Base-by-base conservation (phyloP, 202 grass and related monocot species). In the Panicum hallii region DNA sequence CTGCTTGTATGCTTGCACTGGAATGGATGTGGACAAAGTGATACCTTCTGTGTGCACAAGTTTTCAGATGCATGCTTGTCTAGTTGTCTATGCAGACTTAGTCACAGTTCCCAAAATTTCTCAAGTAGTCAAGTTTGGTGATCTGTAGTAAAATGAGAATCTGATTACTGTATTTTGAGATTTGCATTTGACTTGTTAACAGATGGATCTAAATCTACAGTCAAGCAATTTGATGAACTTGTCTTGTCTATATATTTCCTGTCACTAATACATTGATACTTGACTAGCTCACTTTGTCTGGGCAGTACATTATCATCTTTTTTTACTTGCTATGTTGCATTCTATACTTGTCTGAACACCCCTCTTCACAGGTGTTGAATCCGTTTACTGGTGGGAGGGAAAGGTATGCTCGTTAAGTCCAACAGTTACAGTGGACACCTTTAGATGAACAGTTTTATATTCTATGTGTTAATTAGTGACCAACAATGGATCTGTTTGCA, bases 331-430 rank as follows among this genome's bases (percentile, higher is more conserved):
- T 72, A 49, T 13, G 43, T 16, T 74, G 48, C 71, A 11, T 71
- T 46, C 26, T 63, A 38, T 64, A 23, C 70, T 11, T 55, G 72
- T 43, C 30, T 83, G 9, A 47, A 14, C 40, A 9, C 0, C 1
- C 48, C 44, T 23, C 4, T 79, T 60, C 67, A 20, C 72, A 93
- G 95, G 95, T 19, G 78, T 93, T 41, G 88, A 97, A 67, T 94
- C 92, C 14, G 85, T 97, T 90, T 97, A 97, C 80, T 97, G 95
- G 95, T 97, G 92, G 95, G 92, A 97, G 9, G 95, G 90, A 43
- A 94, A 97, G 90, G 95, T 97, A 74, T 8, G 22, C 75, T 76
- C 4, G 19, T 70, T 58, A 7, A 41, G 11, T 15, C 61, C 26
- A 47, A 9, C 0, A 19, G 52, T 88, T 56, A 80, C 5, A 10